Evolutionary conservation across 1,284 basidiomycete genomes (phyloP).

Genomic region (Fomitopsis pinicola): DNA sequence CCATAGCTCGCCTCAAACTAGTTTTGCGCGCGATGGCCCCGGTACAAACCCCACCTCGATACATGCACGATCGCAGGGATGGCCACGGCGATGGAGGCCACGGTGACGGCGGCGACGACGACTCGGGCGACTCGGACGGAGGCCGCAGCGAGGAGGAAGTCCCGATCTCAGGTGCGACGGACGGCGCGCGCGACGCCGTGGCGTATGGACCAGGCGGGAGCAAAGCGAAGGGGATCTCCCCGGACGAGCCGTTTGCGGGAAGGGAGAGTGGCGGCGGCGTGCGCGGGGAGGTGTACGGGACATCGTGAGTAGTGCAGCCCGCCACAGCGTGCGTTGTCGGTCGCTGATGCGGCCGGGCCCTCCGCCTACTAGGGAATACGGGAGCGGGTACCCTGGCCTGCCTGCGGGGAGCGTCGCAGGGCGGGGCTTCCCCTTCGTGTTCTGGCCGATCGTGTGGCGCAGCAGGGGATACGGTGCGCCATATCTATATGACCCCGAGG

Average conservation of each 20-base stretch:
- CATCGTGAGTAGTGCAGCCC: slow-evolving; percentile 27
- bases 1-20: too few relatives aligned
- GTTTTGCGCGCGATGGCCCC: slow-evolving; percentile 22
- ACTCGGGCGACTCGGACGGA: slow-evolving; percentile 10
- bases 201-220: slow-evolving; percentile 38
- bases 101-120: slow-evolving; percentile 13
- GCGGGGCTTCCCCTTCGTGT: slow-evolving; percentile 50
- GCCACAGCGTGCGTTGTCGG: slow-evolving; percentile 1
- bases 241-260: slow-evolving; percentile 38
- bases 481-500: slow-evolving; percentile 43
- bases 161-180: slow-evolving; percentile 25
- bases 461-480: slow-evolving; percentile 29
- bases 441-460: slow-evolving; percentile 58
- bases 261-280: slow-evolving; percentile 37
- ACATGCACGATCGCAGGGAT: slow-evolving; percentile 22
- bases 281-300: slow-evolving; percentile 35
- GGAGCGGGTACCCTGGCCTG: slow-evolving; percentile 53
- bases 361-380: slow-evolving; percentile 39
- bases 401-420: slow-evolving; percentile 38
- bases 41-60: slow-evolving; percentile 20
- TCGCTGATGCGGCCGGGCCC: neutral
- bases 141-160: slow-evolving; percentile 18
- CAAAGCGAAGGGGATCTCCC: slow-evolving; percentile 28
- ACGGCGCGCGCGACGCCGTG: slow-evolving; percentile 20
- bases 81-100: slow-evolving; percentile 19